Percentiles rank a stretch among this genome's conserved stretches.
phyloP scores from a whole-genome alignment of 1,284 basidiomycete genomes.

The Sutorius eximius region DNA sequence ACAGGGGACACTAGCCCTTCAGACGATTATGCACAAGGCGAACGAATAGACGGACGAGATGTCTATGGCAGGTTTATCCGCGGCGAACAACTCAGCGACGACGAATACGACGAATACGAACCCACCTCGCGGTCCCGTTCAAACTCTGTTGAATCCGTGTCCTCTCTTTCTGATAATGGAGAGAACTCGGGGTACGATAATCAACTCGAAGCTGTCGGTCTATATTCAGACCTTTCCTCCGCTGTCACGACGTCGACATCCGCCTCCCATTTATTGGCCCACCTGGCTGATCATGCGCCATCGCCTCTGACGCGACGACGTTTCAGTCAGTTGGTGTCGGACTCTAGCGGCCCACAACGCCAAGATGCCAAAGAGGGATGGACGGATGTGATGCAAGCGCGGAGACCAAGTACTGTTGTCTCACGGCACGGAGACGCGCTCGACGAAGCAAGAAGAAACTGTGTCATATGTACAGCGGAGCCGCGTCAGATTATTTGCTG shows the following conservation, averaged over 20 bases:
- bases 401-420: conserved; percentile 16
- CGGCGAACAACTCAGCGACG: conserved; percentile 59
- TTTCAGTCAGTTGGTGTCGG: conserved; percentile 40
- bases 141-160: conserved; percentile 25
- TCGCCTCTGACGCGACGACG: conserved; percentile 49
- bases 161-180: conserved; percentile 31
- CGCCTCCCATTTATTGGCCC: conserved; percentile 50
- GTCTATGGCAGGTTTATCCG: conserved; percentile 59
- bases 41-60: conserved; percentile 29
- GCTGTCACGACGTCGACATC: conserved; percentile 31
- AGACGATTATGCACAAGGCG: conserved; percentile 4
- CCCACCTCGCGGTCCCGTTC: conserved; percentile 25
- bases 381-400: conserved; percentile 25
- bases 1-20: neutral
- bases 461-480: conserved; percentile 74
- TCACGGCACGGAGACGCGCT: conserved; percentile 20
- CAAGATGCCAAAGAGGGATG: conserved; percentile 23
- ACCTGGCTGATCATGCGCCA: conserved; percentile 42
- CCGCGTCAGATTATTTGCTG: conserved; percentile 72
- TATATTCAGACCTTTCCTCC: conserved; percentile 47
- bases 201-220: conserved; percentile 37
- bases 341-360: neutral
- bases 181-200: conserved; percentile 27
- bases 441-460: conserved; percentile 46
- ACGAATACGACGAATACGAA: conserved; percentile 55